Evolutionary conservation across 495 filamentous ascomycete species (phyloP).

Genomic region (Xylaria sp.): DNA sequence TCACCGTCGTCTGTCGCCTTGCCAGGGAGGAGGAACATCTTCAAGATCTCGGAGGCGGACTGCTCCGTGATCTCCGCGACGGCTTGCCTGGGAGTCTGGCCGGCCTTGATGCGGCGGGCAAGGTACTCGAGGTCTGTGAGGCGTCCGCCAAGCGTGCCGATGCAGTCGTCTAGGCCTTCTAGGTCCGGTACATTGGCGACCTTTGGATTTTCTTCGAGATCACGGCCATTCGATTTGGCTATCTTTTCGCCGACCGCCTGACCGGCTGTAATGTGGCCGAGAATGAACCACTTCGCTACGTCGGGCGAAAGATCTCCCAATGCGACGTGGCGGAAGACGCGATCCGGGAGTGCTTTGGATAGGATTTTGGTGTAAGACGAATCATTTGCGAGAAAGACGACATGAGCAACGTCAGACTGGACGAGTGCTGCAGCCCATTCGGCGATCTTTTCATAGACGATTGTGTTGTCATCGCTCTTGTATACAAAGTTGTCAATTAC

Average conservation of each 20-base stretch:
- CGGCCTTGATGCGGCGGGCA: conserved; percentile 85
- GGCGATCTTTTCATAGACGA: conserved; percentile 89
- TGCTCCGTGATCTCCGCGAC: conserved; percentile 89
- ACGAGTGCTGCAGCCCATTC: conserved; percentile 93
- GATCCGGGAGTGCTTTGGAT: conserved; percentile 85
- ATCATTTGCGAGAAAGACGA: conserved; percentile 96
- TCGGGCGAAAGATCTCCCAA: conserved; percentile 86
- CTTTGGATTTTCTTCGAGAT: conserved; percentile 40
- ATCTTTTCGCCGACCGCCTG: conserved; percentile 28
- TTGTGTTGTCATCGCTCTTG: conserved; percentile 70
- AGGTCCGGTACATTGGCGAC: conserved; percentile 52
- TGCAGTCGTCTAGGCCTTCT: conserved; percentile 78
- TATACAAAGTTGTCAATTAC: conserved; percentile 96
- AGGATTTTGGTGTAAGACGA: conserved; percentile 88
- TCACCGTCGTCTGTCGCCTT: conserved; percentile 49
- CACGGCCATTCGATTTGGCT: conserved; percentile 25
- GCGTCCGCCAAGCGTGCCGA: conserved; percentile 82
- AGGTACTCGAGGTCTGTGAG: conserved; percentile 94
- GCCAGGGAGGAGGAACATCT: conserved; percentile 80
- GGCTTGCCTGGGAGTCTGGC: conserved; percentile 84
- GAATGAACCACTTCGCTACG: conserved; percentile 86
- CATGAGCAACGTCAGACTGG: conserved; percentile 89
- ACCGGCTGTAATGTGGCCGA: conserved; percentile 69
- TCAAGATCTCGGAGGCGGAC: conserved; percentile 85
- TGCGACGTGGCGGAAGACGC: conserved; percentile 84